Evolutionary conservation across 129 eudicot species (phyloP), one percentile per base, ranked within the genome.

Genomic region (Kitagawia praeruptora): DNA sequence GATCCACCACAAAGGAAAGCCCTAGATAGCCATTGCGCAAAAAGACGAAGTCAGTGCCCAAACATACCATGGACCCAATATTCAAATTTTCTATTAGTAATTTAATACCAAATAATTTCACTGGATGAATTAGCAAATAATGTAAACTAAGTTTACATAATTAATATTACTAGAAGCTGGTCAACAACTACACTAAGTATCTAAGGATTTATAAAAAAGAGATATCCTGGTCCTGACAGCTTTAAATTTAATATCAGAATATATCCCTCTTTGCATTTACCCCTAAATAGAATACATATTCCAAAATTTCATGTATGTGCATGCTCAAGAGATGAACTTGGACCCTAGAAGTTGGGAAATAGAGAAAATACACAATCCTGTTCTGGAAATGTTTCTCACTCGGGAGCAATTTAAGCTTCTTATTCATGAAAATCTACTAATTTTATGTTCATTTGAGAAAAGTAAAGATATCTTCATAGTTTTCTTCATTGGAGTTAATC

Each of bases 1-100:
- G 92, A 88, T 74, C 92, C 92, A 79, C 92, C 92, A 71, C 92
- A 88, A 3, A 88, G 92, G 63, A 88, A 88, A 56, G 92, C 86
- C 88, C 92, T 88, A 81, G 31, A 64, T 5, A 67, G 25, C 27
- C 42, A 70, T 8, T 21, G 8, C 8, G 4, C 28, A 72, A 1
- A 41, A 72, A 72, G 45, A 72, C 23, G n/a, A 42, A 28, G 34
- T 72, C 49, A 21, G 76, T 1, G 34, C 49, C 15, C 48, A 72
- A 72, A 39, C 45, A 69, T 2, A 67, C 13, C 25, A 31, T 5
- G 1, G 27, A 71, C 5, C 13, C 45, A 38, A 69, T 11, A 37
- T 14, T 13, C 23, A 1, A 6, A 13, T 70, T 37, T 21, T 9
- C 39, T 5, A 53, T 19, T 19, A 5, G 3, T 19, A 53, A 8